A percentile compares a stretch with the other conserved stretches of the same genome.
Evolutionary conservation across 2,329 filamentous ascomycete species (phyloP).

Genomic region (Drechslera avenae): DNA sequence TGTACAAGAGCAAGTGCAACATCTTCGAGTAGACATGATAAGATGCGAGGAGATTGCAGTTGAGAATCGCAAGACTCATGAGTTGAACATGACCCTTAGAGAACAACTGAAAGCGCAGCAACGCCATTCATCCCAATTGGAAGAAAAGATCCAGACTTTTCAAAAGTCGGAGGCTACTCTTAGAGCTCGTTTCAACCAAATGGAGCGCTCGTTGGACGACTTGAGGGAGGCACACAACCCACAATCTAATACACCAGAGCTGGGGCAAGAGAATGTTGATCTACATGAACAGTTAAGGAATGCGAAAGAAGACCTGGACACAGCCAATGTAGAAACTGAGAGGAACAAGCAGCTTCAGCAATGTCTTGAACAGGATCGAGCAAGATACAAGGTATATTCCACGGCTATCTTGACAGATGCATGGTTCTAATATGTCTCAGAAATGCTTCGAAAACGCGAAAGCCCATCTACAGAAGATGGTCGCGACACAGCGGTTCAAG

Average conservation of each 20-base stretch:
- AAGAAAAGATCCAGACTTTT: constrained; percentile 12
- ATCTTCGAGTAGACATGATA: constrained; percentile 24
- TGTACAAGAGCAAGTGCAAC: constrained; percentile 23
- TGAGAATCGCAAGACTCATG: constrained; percentile 17
- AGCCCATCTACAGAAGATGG: constrained; percentile 1
- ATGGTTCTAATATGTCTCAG: constrained; percentile 1
- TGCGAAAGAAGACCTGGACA: constrained; percentile 15
- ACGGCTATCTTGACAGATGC: background rate
- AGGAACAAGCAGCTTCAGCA: constrained; percentile 9
- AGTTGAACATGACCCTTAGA: constrained; percentile 21
- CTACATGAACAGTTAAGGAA: constrained; percentile 22
- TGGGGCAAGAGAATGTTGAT: constrained; percentile 11
- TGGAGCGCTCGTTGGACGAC: constrained; percentile 23
- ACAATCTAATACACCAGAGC: background rate
- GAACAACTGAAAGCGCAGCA: constrained; percentile 24
- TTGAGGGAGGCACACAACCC: constrained; percentile 9
- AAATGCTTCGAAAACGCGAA: background rate
- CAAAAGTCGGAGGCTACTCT: constrained; percentile 20
- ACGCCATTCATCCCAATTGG: constrained; percentile 18
- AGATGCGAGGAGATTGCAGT: constrained; percentile 26
- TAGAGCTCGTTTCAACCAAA: constrained; percentile 4
- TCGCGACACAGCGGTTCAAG: background rate
- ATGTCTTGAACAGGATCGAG: constrained; percentile 7
- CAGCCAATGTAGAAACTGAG: constrained; percentile 5
- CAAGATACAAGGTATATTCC: constrained; percentile 6